phyloP scores from a whole-genome alignment of 2,329 filamentous ascomycete species.

The Emergomyces pasteurianus region DNA sequence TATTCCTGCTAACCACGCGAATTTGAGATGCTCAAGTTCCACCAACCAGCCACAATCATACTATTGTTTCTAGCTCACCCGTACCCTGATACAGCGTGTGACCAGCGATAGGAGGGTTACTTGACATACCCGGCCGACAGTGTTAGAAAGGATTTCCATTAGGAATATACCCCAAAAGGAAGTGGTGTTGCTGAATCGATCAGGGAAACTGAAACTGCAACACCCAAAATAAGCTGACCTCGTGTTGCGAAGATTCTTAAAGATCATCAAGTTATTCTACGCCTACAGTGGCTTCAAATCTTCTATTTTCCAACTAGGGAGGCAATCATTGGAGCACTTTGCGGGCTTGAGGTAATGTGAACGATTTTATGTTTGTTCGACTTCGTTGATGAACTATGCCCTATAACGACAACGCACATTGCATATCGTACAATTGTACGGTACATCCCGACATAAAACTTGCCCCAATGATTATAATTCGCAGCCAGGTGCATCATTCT shows the following conservation, averaged over 20 bases:
- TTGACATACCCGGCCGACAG: neutral
- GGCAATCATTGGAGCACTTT: neutral
- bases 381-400: neutral
- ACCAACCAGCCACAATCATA: neutral
- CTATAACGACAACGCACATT: neutral
- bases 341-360: neutral
- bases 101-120: neutral
- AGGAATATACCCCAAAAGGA: neutral
- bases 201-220: neutral
- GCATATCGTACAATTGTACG: neutral
- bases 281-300: neutral
- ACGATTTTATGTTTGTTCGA: neutral
- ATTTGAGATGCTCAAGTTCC: neutral
- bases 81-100: neutral
- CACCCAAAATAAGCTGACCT: neutral
- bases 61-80: neutral
- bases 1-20: neutral
- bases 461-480: neutral
- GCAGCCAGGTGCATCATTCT: neutral
- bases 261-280: too few relatives aligned
- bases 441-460: neutral
- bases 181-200: neutral
- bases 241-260: neutral
- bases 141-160: neutral
- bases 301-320: neutral